A percentile compares a stretch with the other conserved stretches of the same genome.
These are phyloP conservation scores for Globisporangium okanoganense DNA, from an alignment of 352 stramenopile genomes.

Conservation along the genomic window DNA sequence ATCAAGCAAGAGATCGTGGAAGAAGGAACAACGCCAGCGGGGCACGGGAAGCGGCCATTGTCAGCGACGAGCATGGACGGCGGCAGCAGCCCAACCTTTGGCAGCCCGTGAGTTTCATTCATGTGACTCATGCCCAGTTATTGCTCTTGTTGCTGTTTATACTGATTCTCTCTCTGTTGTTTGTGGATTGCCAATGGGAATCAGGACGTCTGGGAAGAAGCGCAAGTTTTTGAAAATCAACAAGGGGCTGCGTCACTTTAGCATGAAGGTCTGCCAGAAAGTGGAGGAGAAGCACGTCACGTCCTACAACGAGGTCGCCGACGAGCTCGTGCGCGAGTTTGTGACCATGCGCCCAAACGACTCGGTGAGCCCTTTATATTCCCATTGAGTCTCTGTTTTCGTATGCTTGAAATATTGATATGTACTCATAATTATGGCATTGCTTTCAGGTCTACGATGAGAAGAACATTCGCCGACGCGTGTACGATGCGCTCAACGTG, in stretches of 20 bases:
- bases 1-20: slow-evolving; percentile 38
- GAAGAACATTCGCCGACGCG: slow-evolving; percentile 95
- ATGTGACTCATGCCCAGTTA: neutral
- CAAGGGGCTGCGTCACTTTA: slow-evolving; percentile 93
- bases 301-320: slow-evolving; percentile 94
- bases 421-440: neutral
- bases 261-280: slow-evolving; percentile 95
- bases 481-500: slow-evolving; percentile 98
- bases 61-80: slow-evolving; percentile 21
- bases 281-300: slow-evolving; percentile 96
- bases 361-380: slow-evolving; percentile 46
- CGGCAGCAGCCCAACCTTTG: slow-evolving; percentile 43
- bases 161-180: neutral
- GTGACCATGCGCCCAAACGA: slow-evolving; percentile 83
- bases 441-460: slow-evolving; percentile 81
- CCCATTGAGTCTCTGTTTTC: no score
- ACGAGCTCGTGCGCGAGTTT: slow-evolving; percentile 91
- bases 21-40: slow-evolving; percentile 6
- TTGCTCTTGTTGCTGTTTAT: neutral
- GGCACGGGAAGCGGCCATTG: slow-evolving; percentile 23
- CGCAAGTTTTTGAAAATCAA: slow-evolving; percentile 84
- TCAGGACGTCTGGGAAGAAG: slow-evolving; percentile 65
- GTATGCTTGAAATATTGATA: neutral
- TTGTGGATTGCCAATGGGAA: neutral
- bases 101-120: slow-evolving; percentile 45